Evolutionary conservation across 2,329 filamentous ascomycete species (phyloP).

Genomic region (Delphinella strobiligena): DNA sequence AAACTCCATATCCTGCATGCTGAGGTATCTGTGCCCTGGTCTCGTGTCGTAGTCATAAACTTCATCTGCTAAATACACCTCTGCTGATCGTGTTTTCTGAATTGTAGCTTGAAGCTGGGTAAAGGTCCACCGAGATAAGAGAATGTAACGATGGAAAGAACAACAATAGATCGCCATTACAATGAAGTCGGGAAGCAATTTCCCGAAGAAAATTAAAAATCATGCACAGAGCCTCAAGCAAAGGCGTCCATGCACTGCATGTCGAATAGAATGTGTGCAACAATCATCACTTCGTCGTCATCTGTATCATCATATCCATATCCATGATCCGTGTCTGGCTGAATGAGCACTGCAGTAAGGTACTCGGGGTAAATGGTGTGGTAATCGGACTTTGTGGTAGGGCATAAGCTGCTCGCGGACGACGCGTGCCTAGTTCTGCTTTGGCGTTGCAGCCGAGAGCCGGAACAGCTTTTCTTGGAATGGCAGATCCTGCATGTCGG

Average conservation of each 20-base stretch:
- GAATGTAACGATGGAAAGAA: background rate
- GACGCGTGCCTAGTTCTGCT: no score
- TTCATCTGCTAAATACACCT: background rate
- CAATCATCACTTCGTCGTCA: background rate
- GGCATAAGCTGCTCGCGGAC: background rate
- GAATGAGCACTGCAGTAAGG: no score
- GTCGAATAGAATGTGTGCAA: no score
- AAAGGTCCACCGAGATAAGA: no score
- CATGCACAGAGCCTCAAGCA: no score
- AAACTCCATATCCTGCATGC: background rate
- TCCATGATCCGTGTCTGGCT: background rate
- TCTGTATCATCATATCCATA: background rate
- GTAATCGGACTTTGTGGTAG: background rate
- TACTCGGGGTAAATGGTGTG: no score
- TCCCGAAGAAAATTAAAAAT: background rate
- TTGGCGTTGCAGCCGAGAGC: background rate
- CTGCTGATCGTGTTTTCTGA: no score
- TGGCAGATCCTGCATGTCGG: constrained; percentile 2
- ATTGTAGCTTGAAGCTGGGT: no score
- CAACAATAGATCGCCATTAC: background rate
- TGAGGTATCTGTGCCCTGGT: background rate
- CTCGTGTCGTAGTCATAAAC: background rate
- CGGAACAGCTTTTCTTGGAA: constrained; percentile 5
- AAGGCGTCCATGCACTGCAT: no score
- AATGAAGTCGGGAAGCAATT: background rate